Evolutionary conservation across 345 rosid genomes (phyloP).

Genomic region (Ceriops decandra): DNA sequence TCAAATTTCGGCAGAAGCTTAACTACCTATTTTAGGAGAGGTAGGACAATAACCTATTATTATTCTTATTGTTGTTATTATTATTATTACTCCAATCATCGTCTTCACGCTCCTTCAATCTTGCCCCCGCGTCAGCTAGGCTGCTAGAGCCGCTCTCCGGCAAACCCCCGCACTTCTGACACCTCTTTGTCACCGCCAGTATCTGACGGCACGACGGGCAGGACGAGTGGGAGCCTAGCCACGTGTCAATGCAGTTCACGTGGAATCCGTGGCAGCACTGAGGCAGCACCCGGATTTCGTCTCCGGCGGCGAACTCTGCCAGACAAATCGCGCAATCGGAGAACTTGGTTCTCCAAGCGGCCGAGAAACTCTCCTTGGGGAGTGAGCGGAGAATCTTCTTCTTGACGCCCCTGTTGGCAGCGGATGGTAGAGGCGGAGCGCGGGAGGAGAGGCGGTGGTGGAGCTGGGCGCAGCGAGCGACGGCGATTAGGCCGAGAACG

Average conservation of each 20-base stretch:
- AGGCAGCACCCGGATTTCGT: conserved; percentile 76
- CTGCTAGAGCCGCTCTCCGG: conserved; percentile 39
- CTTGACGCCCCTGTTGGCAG: conserved; percentile 73
- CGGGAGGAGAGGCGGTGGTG: conserved; percentile 63
- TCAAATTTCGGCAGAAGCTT: not conserved
- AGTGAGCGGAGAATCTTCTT: conserved; percentile 75
- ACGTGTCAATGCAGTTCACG: conserved; percentile 77
- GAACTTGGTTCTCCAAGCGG: conserved; percentile 41
- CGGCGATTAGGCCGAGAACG: conserved; percentile 74
- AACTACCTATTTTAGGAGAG: not conserved
- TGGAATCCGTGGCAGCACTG: conserved; percentile 93
- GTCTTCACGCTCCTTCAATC: conserved; percentile 46
- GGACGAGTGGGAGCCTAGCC: conserved; percentile 91
- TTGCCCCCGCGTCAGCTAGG: conserved; percentile 29
- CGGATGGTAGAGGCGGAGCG: conserved; percentile 27
- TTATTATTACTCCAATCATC: not conserved
- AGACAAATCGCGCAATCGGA: conserved; percentile 83
- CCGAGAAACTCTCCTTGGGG: conserved; percentile 56
- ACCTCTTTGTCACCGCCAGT: conserved; percentile 44
- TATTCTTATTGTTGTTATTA: not conserved
- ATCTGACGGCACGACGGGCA: conserved; percentile 94
- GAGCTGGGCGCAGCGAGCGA: conserved; percentile 86
- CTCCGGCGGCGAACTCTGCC: conserved; percentile 61
- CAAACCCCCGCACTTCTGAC: conserved; percentile 71
- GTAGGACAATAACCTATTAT: conserved; percentile 44